phyloP scores from a whole-genome alignment of 345 rosid species.

The Dipteronia dyeriana region DNA sequence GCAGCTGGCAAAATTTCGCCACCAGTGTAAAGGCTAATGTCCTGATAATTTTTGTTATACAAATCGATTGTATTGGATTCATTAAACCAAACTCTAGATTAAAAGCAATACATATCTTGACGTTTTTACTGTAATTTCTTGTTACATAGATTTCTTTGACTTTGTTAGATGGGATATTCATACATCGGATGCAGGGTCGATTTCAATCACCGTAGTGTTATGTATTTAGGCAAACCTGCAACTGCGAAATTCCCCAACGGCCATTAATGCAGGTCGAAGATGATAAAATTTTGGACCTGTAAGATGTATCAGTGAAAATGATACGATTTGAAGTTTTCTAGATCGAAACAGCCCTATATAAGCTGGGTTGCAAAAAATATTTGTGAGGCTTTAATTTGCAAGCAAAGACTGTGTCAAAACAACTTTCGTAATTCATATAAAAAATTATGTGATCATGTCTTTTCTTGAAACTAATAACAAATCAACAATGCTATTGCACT shows the following conservation, averaged over 20 bases:
- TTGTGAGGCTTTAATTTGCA: neutral
- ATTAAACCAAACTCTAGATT: neutral
- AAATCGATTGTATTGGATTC: neutral
- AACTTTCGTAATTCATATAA: neutral
- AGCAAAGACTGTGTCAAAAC: neutral
- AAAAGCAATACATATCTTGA: neutral
- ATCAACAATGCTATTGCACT: too few relatives aligned
- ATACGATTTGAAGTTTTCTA: neutral
- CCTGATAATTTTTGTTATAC: neutral
- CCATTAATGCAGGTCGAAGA: too few relatives aligned
- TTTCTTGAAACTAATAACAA: neutral
- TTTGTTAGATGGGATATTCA: too few relatives aligned
- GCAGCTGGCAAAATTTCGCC: neutral
- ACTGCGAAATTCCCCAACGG: too few relatives aligned
- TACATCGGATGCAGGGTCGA: too few relatives aligned
- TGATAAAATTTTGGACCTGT: too few relatives aligned
- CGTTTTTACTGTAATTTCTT: neutral
- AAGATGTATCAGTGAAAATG: neutral
- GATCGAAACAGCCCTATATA: neutral
- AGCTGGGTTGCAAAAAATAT: neutral
- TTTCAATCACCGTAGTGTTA: neutral
- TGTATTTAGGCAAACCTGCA: neutral
- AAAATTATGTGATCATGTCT: neutral
- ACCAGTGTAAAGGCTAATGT: slow-evolving; percentile 5
- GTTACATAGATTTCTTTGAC: neutral